These are phyloP conservation scores for Eucalyptus fibrosa DNA, from an alignment of 345 rosid genomes.

Conservation along the genomic window DNA sequence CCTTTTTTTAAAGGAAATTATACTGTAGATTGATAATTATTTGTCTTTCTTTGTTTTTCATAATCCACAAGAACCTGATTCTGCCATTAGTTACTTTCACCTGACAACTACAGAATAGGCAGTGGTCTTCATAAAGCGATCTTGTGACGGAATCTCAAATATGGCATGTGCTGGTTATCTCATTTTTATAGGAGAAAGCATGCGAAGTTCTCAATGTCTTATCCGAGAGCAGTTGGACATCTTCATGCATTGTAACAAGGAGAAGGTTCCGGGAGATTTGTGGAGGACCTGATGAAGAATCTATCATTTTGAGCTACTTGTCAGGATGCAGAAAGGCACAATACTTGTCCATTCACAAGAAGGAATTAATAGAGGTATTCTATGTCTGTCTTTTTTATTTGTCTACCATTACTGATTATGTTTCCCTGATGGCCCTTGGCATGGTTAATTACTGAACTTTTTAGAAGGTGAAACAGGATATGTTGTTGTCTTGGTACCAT, in stretches of 20 bases:
- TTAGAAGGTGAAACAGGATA: not conserved
- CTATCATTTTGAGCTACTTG: slow-evolving; percentile 57
- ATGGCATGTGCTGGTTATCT: not conserved
- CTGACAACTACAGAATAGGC: not conserved
- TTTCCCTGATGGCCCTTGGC: not conserved
- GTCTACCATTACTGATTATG: not conserved
- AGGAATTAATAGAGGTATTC: slow-evolving; percentile 60
- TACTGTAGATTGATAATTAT: not conserved
- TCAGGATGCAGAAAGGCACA: slow-evolving; percentile 48
- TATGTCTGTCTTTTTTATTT: not conserved
- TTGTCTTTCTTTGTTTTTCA: not conserved
- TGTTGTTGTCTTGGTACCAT: not conserved
- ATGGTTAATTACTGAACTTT: not conserved
- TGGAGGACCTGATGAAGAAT: slow-evolving; percentile 51
- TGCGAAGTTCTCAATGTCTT: slow-evolving; percentile 20
- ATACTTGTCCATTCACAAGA: slow-evolving; percentile 34
- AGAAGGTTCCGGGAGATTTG: slow-evolving; percentile 47
- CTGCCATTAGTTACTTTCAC: not conserved
- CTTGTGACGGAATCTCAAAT: not conserved
- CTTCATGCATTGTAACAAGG: slow-evolving; percentile 55
- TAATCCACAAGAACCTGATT: not conserved
- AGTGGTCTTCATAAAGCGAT: not conserved
- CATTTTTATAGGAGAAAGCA: slow-evolving; percentile 38
- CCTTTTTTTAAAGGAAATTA: not conserved
- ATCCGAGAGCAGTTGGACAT: slow-evolving; percentile 47